Evolutionary conservation across 257 asterid species (phyloP), one percentile per base, ranked within the genome.

Genomic region (Solanum gandarillasii): DNA sequence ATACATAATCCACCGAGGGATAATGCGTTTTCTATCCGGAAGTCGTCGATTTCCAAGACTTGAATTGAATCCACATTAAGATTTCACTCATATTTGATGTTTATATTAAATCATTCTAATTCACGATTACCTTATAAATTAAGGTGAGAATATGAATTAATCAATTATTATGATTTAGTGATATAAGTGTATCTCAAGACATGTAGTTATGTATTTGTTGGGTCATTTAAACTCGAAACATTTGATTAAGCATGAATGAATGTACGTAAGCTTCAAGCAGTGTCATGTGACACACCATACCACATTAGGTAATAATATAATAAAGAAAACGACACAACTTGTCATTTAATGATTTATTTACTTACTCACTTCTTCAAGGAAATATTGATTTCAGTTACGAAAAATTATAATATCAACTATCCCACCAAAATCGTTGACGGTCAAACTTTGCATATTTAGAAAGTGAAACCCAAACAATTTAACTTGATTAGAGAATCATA

Each of bases 361-460:
- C 12, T 43, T 43, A 43, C 16, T 43, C 16, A 1, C 32, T 11
- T 65, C 7, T 65, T n/a, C 32, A 10, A 18, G 9, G 0, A 58
- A 65, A 65, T 65, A n/a, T n/a, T 25, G 7, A 65, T 4, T 9
- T n/a, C 13, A 25, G 0, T 58, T 21, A n/a, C 0, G 3, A 10
- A n/a, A 65, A 25, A 25, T 25, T 1, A 67, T 25, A 25, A 67
- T 67, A 12, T 27, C 4, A 76, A 76, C 3, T 3, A 76, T 76
- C 0, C 23, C 23, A n/a, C 0, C 60, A 76, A 48, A 75, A 14
- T 1, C 0, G 6, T 41, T 7, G 1, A 2, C 2, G n/a, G 84
- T 76, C 60, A 76, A 76, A 76, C 12, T 39, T 76, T 12, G 12
- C 1, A n/a, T 39, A 78, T 13, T 9, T 39, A 78, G 21, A 78